Base-by-base conservation (phyloP, 2,329 filamentous ascomycete species). In the Daldinia sp. region DNA sequence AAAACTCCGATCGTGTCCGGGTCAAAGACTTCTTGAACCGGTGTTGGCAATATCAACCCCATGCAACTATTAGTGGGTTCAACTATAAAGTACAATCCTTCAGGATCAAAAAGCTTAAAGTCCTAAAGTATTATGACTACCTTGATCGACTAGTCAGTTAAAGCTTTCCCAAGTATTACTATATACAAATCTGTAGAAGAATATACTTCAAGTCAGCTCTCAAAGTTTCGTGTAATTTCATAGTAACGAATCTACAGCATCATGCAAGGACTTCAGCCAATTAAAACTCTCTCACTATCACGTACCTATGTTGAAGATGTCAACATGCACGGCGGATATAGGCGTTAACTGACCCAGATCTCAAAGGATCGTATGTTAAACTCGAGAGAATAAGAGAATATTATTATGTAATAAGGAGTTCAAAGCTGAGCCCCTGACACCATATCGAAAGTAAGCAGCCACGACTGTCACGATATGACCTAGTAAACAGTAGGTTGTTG, bases 391-490 rank as follows among this genome's bases (percentile, higher is more conserved):
- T 51, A 51, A 30, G 46, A 51, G 46, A 51, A 33, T 5, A 26
- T 51, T 51, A 51, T 51, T 51, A 51, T 50, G 46, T 51, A 51
- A 51, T 10, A 10, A n/a, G 15, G 13, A 5, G 26, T 33, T n/a
- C 4, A 30, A 10, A 18, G 15, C 15, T 10, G 6, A 2, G 30
- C 46, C 46, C 46, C 26, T 50, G 46, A 18, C 13, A 50, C 13
- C 6, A 20, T 15, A 42, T 15, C 41, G 15, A 42, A 10, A n/a
- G 18, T 20, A 20, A 42, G 15, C 5, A 42, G 41, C 13, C 18
- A 20, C 18, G n/a, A 42, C 28, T 37, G n/a, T n/a, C n/a, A n/a
- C n/a, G n/a, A n/a, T n/a, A 28, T 20, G 5, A 48, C 13, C 23
- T 3, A 15, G 26, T 26, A 26, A 3, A 13, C 23, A 2, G 28